These are phyloP conservation scores for Marasmius fiardii DNA, from an alignment of 1,284 basidiomycete species.

Conservation along the genomic window DNA sequence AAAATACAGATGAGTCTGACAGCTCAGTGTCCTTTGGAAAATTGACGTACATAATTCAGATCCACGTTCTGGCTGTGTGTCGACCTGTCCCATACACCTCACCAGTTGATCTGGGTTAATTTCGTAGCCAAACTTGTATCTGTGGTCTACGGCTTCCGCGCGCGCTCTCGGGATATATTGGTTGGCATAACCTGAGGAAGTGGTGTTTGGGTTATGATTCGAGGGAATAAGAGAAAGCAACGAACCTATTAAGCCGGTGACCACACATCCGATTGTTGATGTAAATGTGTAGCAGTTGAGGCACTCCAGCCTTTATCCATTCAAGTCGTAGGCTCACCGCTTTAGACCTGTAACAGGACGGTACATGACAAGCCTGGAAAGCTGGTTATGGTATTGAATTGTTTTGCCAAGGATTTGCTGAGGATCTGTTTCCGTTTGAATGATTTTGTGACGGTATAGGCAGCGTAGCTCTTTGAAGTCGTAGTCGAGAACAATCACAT, in stretches of 20 bases:
- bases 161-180: slow-evolving; percentile 89
- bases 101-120: slow-evolving; percentile 96
- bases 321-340: no score
- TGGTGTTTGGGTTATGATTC: slow-evolving; percentile 10
- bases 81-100: slow-evolving; percentile 94
- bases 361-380: no score
- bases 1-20: slow-evolving; percentile 7
- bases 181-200: slow-evolving; percentile 86
- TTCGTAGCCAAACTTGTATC: slow-evolving; percentile 97
- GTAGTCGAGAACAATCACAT: neutral
- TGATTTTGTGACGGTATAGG: no score
- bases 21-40: slow-evolving; percentile 1
- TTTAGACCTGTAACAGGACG: no score
- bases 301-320: slow-evolving; percentile 99
- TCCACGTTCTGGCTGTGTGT: slow-evolving; percentile 95
- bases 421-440: no score
- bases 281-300: slow-evolving; percentile 95
- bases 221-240: slow-evolving; percentile 1
- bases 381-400: no score
- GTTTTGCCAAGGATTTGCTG: no score
- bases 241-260: slow-evolving; percentile 93
- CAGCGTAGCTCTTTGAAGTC: neutral
- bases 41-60: slow-evolving; percentile 84
- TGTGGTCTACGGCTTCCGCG: slow-evolving; percentile 89
- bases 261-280: slow-evolving; percentile 94